These are phyloP conservation scores for Asterophora parasitica DNA, from an alignment of 768 basidiomycete species.

Conservation along the genomic window DNA sequence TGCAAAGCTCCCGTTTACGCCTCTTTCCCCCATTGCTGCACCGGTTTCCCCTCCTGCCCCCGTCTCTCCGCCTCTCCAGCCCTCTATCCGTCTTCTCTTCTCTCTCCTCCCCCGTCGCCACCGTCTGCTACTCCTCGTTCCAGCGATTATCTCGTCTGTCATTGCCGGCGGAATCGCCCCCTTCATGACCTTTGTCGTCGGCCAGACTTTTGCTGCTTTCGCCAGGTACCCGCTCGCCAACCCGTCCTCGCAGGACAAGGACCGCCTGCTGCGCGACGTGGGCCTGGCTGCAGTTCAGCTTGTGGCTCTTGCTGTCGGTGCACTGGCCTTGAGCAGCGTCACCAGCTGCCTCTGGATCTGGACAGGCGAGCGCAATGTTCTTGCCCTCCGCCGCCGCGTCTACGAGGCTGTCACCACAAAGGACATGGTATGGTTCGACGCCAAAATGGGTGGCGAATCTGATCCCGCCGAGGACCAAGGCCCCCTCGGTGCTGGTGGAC, in stretches of 20 bases:
- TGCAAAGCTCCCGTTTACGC: constrained; percentile 7
- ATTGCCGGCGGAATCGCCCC: constrained; percentile 70
- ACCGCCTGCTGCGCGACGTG: constrained; percentile 50
- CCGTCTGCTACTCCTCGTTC: constrained; percentile 52
- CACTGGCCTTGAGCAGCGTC: constrained; percentile 67
- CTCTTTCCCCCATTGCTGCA: background rate
- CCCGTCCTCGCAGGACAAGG: constrained; percentile 36
- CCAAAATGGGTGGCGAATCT: constrained; percentile 59
- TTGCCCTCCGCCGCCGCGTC: constrained; percentile 61
- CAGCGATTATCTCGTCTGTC: constrained; percentile 61
- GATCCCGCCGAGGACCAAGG: constrained; percentile 37
- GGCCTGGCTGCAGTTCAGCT: constrained; percentile 63
- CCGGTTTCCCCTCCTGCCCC: background rate
- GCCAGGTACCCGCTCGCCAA: constrained; percentile 44
- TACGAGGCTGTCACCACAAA: constrained; percentile 63
- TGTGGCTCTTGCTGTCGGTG: constrained; percentile 57
- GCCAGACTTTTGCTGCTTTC: constrained; percentile 71
- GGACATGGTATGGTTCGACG: constrained; percentile 90
- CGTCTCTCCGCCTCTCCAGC: constrained; percentile 12
- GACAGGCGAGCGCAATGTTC: constrained; percentile 76
- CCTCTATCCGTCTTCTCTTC: constrained; percentile 46
- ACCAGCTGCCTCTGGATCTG: constrained; percentile 83
- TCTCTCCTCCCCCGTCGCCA: constrained; percentile 58
- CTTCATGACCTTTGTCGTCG: constrained; percentile 82
- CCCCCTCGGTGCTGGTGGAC: constrained; percentile 75